These are phyloP conservation scores for Geotrichum siamense DNA, from an alignment of 1,139 yeast species.

Conservation along the genomic window DNA sequence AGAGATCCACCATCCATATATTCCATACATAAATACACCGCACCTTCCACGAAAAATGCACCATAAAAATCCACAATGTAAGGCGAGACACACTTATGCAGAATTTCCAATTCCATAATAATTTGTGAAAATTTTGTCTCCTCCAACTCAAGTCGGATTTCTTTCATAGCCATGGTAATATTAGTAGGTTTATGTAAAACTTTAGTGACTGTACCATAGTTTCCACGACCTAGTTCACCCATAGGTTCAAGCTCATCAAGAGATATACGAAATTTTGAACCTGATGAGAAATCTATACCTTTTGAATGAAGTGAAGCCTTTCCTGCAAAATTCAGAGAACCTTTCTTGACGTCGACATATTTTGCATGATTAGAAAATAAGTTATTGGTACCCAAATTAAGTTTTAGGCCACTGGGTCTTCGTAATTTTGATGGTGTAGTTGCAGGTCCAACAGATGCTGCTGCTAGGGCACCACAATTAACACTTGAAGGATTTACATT, in stretches of 20 bases:
- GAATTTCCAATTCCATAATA: slow-evolving; percentile 87
- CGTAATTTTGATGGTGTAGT: slow-evolving; percentile 9
- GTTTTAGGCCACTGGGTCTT: slow-evolving; percentile 14
- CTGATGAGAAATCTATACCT: slow-evolving; percentile 86
- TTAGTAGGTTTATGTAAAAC: slow-evolving; percentile 93
- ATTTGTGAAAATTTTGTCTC: slow-evolving; percentile 89
- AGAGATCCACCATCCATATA: slow-evolving; percentile 97
- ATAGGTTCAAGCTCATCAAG: slow-evolving; percentile 76
- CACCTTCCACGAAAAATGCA: slow-evolving; percentile 95
- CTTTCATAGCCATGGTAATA: slow-evolving; percentile 94
- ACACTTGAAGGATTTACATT: not conserved
- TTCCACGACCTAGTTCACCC: slow-evolving; percentile 90
- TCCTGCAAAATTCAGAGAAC: slow-evolving; percentile 85
- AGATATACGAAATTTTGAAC: slow-evolving; percentile 79
- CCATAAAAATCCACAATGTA: slow-evolving; percentile 94
- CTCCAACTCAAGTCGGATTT: slow-evolving; percentile 84
- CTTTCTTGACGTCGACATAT: slow-evolving; percentile 85
- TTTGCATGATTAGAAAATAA: slow-evolving; percentile 73
- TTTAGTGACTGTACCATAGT: slow-evolving; percentile 90
- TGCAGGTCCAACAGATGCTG: not conserved
- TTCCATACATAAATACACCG: slow-evolving; percentile 97
- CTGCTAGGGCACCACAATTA: not conserved
- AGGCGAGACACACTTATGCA: slow-evolving; percentile 85
- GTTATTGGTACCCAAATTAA: slow-evolving; percentile 17
- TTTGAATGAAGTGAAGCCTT: slow-evolving; percentile 86